A percentile compares a stretch with the other conserved stretches of the same genome.
phyloP scores from a whole-genome alignment of 2,329 filamentous ascomycete genomes.

The Davidsoniella neocaledoniae region DNA sequence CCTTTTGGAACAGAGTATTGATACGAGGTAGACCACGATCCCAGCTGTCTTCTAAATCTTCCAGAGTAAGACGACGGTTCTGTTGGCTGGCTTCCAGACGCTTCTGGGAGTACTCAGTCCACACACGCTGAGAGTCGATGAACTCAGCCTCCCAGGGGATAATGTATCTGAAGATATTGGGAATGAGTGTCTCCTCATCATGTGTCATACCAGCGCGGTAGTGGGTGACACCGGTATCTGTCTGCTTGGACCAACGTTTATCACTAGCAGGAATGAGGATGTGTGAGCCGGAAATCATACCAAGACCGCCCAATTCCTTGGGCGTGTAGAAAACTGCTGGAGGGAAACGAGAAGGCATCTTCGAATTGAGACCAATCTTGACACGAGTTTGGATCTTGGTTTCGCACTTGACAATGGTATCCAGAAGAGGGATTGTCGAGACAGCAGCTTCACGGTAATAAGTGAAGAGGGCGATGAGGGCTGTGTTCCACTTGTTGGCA shows the following conservation, averaged over 20 bases:
- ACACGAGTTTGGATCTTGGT: conserved; percentile 98
- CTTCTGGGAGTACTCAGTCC: conserved; percentile 99
- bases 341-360: conserved; percentile 98
- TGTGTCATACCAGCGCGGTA: conserved; percentile 97
- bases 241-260: conserved; percentile 97
- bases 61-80: conserved; percentile 81
- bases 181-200: conserved; percentile 92
- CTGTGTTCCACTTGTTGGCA: conserved; percentile 99
- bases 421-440: conserved; percentile 80
- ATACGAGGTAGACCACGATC: conserved; percentile 93
- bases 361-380: conserved; percentile 96
- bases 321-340: conserved; percentile 98
- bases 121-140: conserved; percentile 95
- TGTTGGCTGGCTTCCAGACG: conserved; percentile 92
- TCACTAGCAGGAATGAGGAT: conserved; percentile 95
- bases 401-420: conserved; percentile 98
- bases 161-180: conserved; percentile 98
- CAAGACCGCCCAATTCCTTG: conserved; percentile 88
- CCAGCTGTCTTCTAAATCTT: conserved; percentile 97
- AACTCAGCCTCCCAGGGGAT: conserved; percentile 99
- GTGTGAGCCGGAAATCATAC: conserved; percentile 98
- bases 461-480: conserved; percentile 88
- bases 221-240: conserved; percentile 90
- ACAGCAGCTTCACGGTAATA: conserved; percentile 97
- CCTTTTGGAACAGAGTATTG: conserved; percentile 98